Percentiles rank a stretch among this genome's conserved stretches.
These are phyloP conservation scores for Geranomyces michiganensis DNA, from an alignment of 192 early-diverging fungal genomes.

Conservation along the genomic window DNA sequence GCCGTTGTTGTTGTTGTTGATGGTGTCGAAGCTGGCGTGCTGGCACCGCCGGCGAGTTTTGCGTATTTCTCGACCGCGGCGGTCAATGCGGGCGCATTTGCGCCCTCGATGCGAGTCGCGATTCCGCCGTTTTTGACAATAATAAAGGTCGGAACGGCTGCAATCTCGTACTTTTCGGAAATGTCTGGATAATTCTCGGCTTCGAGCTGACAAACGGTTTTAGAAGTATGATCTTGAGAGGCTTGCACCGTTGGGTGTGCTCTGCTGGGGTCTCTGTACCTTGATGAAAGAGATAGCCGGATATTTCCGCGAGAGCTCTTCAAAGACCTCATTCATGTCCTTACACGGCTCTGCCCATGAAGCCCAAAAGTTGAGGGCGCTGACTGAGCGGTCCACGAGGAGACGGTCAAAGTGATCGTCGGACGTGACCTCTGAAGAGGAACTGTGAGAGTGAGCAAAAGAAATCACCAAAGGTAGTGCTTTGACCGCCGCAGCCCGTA, in stretches of 20 bases:
- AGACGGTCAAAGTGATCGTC: slow-evolving; percentile 42
- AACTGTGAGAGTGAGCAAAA: no score
- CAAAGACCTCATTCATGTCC: slow-evolving; percentile 92
- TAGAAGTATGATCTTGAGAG: no score
- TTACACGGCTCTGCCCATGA: slow-evolving; percentile 84
- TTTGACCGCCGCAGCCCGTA: background rate
- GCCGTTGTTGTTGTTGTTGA: slow-evolving; percentile 20
- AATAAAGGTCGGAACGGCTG: slow-evolving; percentile 89
- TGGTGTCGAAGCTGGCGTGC: background rate
- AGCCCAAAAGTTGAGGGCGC: slow-evolving; percentile 89
- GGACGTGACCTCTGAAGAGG: slow-evolving; percentile 32
- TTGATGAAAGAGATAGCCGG: slow-evolving; percentile 73
- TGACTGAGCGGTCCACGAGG: slow-evolving; percentile 4
- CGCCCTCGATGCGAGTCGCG: slow-evolving; percentile 83
- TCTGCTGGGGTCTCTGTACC: slow-evolving; percentile 55
- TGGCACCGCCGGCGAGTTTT: slow-evolving; percentile 31
- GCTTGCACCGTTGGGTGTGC: no score
- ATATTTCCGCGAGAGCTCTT: slow-evolving; percentile 79
- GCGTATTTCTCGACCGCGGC: slow-evolving; percentile 69
- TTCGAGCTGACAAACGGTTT: slow-evolving; percentile 56
- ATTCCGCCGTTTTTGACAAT: slow-evolving; percentile 75
- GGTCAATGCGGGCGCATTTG: slow-evolving; percentile 81
- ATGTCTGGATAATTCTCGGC: slow-evolving; percentile 89
- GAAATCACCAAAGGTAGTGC: slow-evolving; percentile 16
- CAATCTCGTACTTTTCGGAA: slow-evolving; percentile 87